Conservation (phyloP, 1,284 basidiomycete species). For the Ganoderma leucocontextum region DNA sequence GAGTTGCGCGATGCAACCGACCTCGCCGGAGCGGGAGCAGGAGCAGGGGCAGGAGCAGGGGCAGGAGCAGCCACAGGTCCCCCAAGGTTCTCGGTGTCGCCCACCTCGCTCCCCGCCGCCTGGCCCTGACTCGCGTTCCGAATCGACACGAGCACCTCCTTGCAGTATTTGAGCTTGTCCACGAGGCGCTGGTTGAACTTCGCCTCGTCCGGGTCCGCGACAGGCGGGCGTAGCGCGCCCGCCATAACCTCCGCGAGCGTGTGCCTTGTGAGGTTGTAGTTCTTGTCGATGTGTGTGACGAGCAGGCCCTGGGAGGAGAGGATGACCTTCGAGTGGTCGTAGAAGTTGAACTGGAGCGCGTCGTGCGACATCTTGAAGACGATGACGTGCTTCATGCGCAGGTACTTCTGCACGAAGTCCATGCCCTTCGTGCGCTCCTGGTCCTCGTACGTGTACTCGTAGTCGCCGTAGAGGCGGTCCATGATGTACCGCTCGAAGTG, state of each 20-base stretch:
- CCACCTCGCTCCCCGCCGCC: conserved; percentile 9
- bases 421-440: conserved; percentile 76
- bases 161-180: conserved; percentile 85
- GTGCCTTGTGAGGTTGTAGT: conserved; percentile 82
- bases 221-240: conserved; percentile 52
- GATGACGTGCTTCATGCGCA: conserved; percentile 96
- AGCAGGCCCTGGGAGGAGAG: conserved; percentile 82
- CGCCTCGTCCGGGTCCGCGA: conserved; percentile 56
- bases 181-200: conserved; percentile 72
- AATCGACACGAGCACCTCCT: conserved; percentile 78
- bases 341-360: conserved; percentile 96
- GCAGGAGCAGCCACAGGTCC: neutral
- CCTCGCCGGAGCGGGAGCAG: neutral
- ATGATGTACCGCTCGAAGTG: conserved; percentile 96
- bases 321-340: conserved; percentile 96
- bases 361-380: conserved; percentile 97
- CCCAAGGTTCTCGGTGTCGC: conserved; percentile 17
- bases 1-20: conserved; percentile 14
- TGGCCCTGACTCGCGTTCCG: conserved; percentile 47
- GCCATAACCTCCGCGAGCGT: conserved; percentile 80
- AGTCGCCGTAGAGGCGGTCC: conserved; percentile 83
- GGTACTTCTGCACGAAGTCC: conserved; percentile 95
- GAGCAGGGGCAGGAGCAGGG: neutral
- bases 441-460: conserved; percentile 85
- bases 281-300: conserved; percentile 91